Percentiles rank a stretch among this genome's conserved stretches.
Evolutionary conservation across 768 basidiomycete species (phyloP).

Genomic region (Udeniomyces megalosporus): DNA sequence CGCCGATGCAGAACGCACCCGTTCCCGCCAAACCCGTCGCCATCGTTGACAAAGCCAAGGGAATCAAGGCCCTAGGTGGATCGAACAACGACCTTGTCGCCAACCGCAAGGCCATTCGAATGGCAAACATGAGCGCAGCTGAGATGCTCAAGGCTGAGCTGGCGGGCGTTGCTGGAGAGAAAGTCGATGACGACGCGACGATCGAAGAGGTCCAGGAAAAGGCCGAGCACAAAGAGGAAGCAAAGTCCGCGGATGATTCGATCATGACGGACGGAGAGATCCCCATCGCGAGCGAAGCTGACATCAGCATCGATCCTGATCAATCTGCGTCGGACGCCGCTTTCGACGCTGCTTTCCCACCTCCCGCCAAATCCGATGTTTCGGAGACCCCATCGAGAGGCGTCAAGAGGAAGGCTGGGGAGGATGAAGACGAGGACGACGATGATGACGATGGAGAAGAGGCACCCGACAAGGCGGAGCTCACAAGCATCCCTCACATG

Average conservation of each 20-base stretch:
- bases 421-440: slow-evolving; percentile 20
- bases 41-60: slow-evolving; percentile 16
- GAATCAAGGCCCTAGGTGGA: slow-evolving; percentile 40
- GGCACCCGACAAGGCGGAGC: slow-evolving; percentile 30
- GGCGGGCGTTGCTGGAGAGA: slow-evolving; percentile 28
- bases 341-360: slow-evolving; percentile 7
- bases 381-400: slow-evolving; percentile 23
- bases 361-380: background rate
- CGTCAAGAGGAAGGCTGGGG: slow-evolving; percentile 37
- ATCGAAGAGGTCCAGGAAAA: slow-evolving; percentile 2
- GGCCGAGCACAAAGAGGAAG: slow-evolving; percentile 3
- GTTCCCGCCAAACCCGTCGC: slow-evolving; percentile 15
- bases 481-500: slow-evolving; percentile 14
- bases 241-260: slow-evolving; percentile 19
- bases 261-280: slow-evolving; percentile 10
- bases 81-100: slow-evolving; percentile 76
- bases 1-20: slow-evolving; percentile 1
- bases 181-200: slow-evolving; percentile 4
- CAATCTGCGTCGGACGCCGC: slow-evolving; percentile 4
- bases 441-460: slow-evolving; percentile 24
- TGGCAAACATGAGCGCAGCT: slow-evolving; percentile 94
- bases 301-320: too few species aligned
- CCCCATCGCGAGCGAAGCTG: background rate
- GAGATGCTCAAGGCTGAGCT: slow-evolving; percentile 84
- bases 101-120: slow-evolving; percentile 73